These are phyloP conservation scores for Penicillium corylophilum DNA, from an alignment of 2,329 filamentous ascomycete species.

Conservation along the genomic window DNA sequence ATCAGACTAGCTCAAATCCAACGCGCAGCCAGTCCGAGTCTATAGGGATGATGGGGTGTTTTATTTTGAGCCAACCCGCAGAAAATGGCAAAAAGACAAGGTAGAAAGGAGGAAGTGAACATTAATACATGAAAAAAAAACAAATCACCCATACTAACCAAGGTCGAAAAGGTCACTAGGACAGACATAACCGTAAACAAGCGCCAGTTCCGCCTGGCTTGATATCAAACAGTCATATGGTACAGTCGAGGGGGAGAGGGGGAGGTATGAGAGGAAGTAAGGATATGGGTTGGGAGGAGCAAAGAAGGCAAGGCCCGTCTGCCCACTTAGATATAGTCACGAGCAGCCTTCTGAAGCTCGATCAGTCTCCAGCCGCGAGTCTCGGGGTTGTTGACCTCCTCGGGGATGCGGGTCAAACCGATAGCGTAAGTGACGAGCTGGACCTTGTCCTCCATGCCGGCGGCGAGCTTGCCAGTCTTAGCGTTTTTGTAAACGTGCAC, in stretches of 20 bases:
- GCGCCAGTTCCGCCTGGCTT: conserved; percentile 37
- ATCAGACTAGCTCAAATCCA: conserved; percentile 22
- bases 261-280: conserved; percentile 19
- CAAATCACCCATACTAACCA: conserved; percentile 17
- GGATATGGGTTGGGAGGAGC: conserved; percentile 16
- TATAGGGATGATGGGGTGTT: conserved; percentile 16
- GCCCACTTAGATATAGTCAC: conserved; percentile 71
- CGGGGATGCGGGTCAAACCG: conserved; percentile 86
- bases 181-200: conserved; percentile 28
- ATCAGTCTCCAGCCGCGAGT: conserved; percentile 96
- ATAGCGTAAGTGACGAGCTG: conserved; percentile 98
- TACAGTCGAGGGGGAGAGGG: conserved; percentile 37
- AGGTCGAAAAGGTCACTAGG: conserved; percentile 22
- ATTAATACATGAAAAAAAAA: conserved; percentile 28
- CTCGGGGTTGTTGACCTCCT: conserved; percentile 96
- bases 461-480: conserved; percentile 84
- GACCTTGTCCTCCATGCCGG: conserved; percentile 98
- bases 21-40: conserved; percentile 17
- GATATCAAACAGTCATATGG: conserved; percentile 41
- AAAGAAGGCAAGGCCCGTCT: neutral
- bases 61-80: conserved; percentile 2
- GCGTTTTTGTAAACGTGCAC: conserved; percentile 94
- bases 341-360: conserved; percentile 95
- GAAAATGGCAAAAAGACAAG: conserved; percentile 6
- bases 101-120: conserved; percentile 14